These are phyloP conservation scores for Ascochyta rabiei DNA, from an alignment of 2,329 filamentous ascomycete genomes.

Conservation along the genomic window DNA sequence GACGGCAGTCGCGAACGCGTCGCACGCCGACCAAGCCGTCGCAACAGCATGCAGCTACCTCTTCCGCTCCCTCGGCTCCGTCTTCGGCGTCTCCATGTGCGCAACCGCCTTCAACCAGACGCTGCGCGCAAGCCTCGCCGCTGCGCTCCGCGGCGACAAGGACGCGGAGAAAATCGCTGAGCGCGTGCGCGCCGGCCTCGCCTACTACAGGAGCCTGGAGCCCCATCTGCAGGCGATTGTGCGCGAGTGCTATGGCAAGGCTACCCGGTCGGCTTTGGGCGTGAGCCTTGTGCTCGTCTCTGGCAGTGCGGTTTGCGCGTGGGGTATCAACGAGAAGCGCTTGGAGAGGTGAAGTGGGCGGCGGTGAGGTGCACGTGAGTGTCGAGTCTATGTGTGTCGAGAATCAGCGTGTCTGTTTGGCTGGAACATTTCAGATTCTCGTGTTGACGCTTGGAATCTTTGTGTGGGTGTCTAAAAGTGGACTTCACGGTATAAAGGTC, in stretches of 20 bases:
- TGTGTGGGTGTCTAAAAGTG: no score
- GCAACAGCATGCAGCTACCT: slow-evolving; percentile 81
- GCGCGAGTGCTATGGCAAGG: slow-evolving; percentile 68
- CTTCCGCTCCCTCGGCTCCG: slow-evolving; percentile 74
- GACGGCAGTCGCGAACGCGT: slow-evolving; percentile 67
- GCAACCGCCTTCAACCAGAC: slow-evolving; percentile 75
- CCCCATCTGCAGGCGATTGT: slow-evolving; percentile 66
- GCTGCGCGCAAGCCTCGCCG: slow-evolving; percentile 63
- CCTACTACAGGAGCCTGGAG: slow-evolving; percentile 70
- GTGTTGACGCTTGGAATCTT: no score
- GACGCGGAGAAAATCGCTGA: slow-evolving; percentile 70
- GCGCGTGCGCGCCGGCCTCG: slow-evolving; percentile 71
- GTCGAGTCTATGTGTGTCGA: no score
- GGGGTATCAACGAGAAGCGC: slow-evolving; percentile 54
- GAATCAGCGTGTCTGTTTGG: no score
- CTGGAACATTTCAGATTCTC: no score
- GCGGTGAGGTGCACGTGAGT: not conserved
- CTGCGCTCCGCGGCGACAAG: slow-evolving; percentile 61
- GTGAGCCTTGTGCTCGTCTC: slow-evolving; percentile 58
- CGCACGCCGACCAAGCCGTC: slow-evolving; percentile 71
- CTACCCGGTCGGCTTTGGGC: slow-evolving; percentile 58
- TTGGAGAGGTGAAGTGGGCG: slow-evolving; percentile 28
- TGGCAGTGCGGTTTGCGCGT: slow-evolving; percentile 54
- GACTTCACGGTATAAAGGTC: no score
- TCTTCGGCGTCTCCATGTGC: slow-evolving; percentile 70